Percentiles rank a stretch among this genome's conserved stretches.
Evolutionary conservation across 768 basidiomycete species (phyloP).

Genomic region (Lactarius vividus): DNA sequence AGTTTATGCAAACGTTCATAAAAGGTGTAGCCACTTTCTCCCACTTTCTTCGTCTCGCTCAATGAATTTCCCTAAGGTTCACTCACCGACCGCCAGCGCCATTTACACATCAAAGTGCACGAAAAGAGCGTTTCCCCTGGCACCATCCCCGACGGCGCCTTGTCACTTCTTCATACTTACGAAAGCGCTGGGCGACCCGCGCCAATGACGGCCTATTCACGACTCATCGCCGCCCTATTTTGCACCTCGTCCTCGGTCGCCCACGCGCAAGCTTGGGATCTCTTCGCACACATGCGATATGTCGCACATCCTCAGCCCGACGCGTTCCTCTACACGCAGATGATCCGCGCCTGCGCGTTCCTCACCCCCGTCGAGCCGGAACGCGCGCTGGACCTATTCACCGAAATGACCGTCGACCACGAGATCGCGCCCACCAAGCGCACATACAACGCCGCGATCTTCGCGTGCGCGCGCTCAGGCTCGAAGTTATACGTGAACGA

Average conservation of each 20-base stretch:
- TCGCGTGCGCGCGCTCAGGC: constrained; percentile 72
- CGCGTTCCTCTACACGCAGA: constrained; percentile 66
- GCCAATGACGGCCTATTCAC: constrained; percentile 72
- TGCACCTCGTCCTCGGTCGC: constrained; percentile 43
- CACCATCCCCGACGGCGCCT: constrained; percentile 57
- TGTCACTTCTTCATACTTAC: constrained; percentile 67
- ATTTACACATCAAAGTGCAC: constrained; percentile 71
- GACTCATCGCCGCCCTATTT: constrained; percentile 59
- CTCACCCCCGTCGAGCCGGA: constrained; percentile 74
- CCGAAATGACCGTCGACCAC: constrained; percentile 83
- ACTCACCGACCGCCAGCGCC: constrained; percentile 57
- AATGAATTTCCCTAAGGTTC: constrained; percentile 26
- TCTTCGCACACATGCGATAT: constrained; percentile 95
- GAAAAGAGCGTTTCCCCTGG: constrained; percentile 48
- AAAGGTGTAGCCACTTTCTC: constrained; percentile 38
- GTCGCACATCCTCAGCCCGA: constrained; percentile 85
- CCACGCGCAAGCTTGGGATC: constrained; percentile 86
- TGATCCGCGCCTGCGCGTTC: constrained; percentile 85
- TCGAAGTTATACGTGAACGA: constrained; percentile 66
- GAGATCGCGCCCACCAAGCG: constrained; percentile 57
- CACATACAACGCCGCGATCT: constrained; percentile 81
- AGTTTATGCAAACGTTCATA: constrained; percentile 40
- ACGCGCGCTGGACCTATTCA: constrained; percentile 89
- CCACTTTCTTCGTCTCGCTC: constrained; percentile 1
- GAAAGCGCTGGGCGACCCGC: constrained; percentile 62